Conservation (phyloP, 164 flowering plant species). For the Amborella trichopoda region DNA sequence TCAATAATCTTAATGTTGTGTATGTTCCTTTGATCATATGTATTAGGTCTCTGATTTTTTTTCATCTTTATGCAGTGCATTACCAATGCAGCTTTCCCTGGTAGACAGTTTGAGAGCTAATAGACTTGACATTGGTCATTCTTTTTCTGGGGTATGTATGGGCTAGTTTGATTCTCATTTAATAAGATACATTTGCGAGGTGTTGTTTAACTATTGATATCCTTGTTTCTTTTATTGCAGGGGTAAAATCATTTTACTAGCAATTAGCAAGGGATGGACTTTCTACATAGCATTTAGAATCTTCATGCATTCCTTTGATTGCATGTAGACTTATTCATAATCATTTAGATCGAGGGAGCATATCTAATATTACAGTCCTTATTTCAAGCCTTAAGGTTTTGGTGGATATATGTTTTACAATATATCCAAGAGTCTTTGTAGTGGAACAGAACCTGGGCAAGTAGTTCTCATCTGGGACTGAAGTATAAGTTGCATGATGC, state of each 20-base stretch:
- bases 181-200: no score
- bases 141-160: constrained; percentile 28
- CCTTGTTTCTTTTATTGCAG: constrained; percentile 18
- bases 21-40: not conserved
- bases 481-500: constrained; percentile 8
- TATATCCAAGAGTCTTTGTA: not conserved
- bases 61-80: constrained; percentile 26
- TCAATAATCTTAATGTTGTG: not conserved
- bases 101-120: constrained; percentile 3
- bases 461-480: not conserved
- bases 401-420: not conserved
- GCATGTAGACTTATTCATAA: not conserved
- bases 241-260: constrained; percentile 35
- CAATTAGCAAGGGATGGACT: constrained; percentile 12
- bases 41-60: not conserved
- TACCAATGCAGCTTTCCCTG: constrained; percentile 27
- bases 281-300: constrained; percentile 12
- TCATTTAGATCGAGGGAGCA: not conserved
- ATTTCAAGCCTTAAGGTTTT: not conserved
- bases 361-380: not conserved
- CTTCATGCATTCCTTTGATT: not conserved
- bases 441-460: not conserved
- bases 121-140: constrained; percentile 13
- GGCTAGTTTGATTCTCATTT: not conserved
- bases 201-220: not conserved